Base-by-base conservation (phyloP, 106 monocot genomes). In the Platanthera guangdongensis region DNA sequence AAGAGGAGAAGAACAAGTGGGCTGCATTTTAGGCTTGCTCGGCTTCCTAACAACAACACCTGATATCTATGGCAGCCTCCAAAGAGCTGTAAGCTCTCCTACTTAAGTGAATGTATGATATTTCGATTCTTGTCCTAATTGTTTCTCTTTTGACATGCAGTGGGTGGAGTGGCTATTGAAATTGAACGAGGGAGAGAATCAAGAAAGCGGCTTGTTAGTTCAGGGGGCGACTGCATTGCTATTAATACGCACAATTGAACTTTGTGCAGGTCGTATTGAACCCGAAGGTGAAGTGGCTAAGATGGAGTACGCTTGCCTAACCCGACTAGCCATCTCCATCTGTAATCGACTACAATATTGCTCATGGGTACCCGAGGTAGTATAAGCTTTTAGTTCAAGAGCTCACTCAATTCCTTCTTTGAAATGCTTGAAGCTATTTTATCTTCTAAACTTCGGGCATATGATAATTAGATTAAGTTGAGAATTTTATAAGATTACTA, bases 91-190 rank as follows among this genome's bases (percentile, higher is more conserved):
- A 65, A 85, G 88, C 39, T 49, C 11, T 52, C 54, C 14, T 4
- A 48, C 12, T 2, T 47, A 1, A 13, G 30, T 14, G 5, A 9
- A 0, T 53, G 22, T 25, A 25, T 25, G 25, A 25, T 25, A 25
- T 25, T 25, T 25, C 0, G 25, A 1, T 10, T 51, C 50, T 25
- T 25, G 10, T 19, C 10, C 6, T 6, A 52, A 48, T 19, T 12
- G 1, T 52, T 22, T 50, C 1, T 25, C 25, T 25, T 25, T 25
- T 25, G 25, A 25, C 0, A 25, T 25, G 25, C 25, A 25, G 86
- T 84, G 86, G 89, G 82, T 71, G 16, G 84, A 89, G 5, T 86
- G 86, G 84, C 32, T 84, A 28, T 5, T 60, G 62, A 69, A 51
- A 3, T 80, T 74, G 80, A 25, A 59, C 45, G 75, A 51, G 12